Evolutionary conservation across 495 filamentous ascomycete species (phyloP).

Genomic region (Aspergillus nanangensis): DNA sequence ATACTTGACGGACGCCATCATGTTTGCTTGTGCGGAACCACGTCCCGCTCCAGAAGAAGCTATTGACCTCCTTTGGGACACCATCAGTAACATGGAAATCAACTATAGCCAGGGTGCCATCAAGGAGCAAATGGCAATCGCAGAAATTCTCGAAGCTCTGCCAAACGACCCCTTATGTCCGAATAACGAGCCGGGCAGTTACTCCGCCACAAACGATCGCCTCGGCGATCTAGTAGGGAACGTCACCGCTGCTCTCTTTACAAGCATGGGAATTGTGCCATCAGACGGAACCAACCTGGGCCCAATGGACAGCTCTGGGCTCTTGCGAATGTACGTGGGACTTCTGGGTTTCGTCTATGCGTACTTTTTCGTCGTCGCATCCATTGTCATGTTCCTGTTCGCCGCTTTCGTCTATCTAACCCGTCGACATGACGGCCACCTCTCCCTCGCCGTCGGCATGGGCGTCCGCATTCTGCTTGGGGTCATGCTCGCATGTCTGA

Average conservation of each 20-base stretch:
- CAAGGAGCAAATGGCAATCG: slow-evolving; percentile 30
- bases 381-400: slow-evolving; percentile 32
- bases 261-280: slow-evolving; percentile 38
- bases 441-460: slow-evolving; percentile 21
- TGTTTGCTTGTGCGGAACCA: slow-evolving; percentile 38
- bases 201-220: slow-evolving; percentile 20
- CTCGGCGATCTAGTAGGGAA: slow-evolving; percentile 34
- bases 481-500: slow-evolving; percentile 22
- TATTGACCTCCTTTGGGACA: slow-evolving; percentile 30
- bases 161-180: slow-evolving; percentile 28
- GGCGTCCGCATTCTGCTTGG: slow-evolving; percentile 26
- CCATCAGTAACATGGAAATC: slow-evolving; percentile 41
- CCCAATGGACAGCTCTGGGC: slow-evolving; percentile 24
- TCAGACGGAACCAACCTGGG: slow-evolving; percentile 24
- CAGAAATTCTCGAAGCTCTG: slow-evolving; percentile 27
- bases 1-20: slow-evolving; percentile 35
- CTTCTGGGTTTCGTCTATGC: slow-evolving; percentile 38
- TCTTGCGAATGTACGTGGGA: slow-evolving; percentile 36
- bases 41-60: slow-evolving; percentile 22
- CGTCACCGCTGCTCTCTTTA: slow-evolving; percentile 38
- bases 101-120: slow-evolving; percentile 32
- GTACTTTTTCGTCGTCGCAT: slow-evolving; percentile 38
- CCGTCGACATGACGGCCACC: slow-evolving; percentile 19
- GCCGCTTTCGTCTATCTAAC: slow-evolving; percentile 25
- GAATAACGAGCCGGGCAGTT: slow-evolving; percentile 9